Evolutionary conservation across 495 filamentous ascomycete species (phyloP).

Genomic region (Haplographium delicatum): DNA sequence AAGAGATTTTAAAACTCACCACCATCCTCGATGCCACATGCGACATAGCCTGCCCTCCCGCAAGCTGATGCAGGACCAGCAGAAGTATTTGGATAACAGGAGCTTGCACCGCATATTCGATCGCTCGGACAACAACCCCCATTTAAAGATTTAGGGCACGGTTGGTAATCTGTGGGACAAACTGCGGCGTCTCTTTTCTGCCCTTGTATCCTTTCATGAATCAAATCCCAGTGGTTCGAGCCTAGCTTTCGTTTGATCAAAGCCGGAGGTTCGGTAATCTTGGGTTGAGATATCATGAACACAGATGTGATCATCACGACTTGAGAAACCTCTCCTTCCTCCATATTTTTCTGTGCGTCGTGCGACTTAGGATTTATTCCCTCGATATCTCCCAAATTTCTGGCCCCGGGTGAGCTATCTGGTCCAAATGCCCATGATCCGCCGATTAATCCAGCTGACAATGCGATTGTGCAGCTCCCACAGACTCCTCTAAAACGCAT

Average conservation of each 20-base stretch:
- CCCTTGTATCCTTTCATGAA: slow-evolving; percentile 23
- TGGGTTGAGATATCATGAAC: slow-evolving; percentile 10
- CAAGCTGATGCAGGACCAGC: slow-evolving; percentile 17
- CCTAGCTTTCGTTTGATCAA: slow-evolving; percentile 19
- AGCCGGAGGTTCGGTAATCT: slow-evolving; percentile 15
- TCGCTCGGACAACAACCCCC: slow-evolving; percentile 26
- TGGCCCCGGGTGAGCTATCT: not conserved
- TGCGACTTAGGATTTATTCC: not conserved
- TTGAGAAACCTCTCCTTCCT: too few relatives aligned
- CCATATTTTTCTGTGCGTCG: too few relatives aligned
- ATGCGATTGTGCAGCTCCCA: slow-evolving; percentile 7
- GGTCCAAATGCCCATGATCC: not conserved
- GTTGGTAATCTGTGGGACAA: slow-evolving; percentile 16
- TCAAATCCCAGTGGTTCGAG: slow-evolving; percentile 18
- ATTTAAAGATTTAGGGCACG: slow-evolving; percentile 17
- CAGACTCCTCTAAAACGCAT: slow-evolving; percentile 1
- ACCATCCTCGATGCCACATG: slow-evolving; percentile 21
- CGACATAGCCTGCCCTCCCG: slow-evolving; percentile 15
- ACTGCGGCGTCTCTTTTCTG: slow-evolving; percentile 20
- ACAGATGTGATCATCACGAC: too few relatives aligned
- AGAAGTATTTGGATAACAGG: slow-evolving; percentile 17
- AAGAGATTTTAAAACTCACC: slow-evolving; percentile 9
- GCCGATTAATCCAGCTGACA: slow-evolving; percentile 6
- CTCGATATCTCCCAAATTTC: not conserved
- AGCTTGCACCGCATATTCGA: slow-evolving; percentile 17